Conservation (phyloP, 495 filamentous ascomycete genomes). For the Xylaria scruposa region DNA sequence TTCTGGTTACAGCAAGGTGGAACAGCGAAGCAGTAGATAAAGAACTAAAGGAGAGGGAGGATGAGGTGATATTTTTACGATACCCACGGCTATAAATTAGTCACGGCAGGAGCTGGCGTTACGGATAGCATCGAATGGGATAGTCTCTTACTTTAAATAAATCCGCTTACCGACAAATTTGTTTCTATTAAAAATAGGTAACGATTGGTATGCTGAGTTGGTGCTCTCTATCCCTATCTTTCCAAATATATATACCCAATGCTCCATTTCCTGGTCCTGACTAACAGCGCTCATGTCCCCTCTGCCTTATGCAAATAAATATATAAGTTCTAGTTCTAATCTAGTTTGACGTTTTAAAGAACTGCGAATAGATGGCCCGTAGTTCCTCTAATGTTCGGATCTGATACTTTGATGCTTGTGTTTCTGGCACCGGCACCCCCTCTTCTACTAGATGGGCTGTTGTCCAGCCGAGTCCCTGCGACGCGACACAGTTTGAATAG, state of each 20-base stretch:
- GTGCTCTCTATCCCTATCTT: not conserved
- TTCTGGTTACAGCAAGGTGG: not conserved
- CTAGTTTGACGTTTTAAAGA: slow-evolving; percentile 64
- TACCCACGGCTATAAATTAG: slow-evolving; percentile 17
- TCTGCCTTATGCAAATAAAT: not conserved
- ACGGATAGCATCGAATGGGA: not conserved
- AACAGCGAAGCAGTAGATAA: slow-evolving; percentile 17
- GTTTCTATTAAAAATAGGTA: not conserved
- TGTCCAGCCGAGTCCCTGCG: slow-evolving; percentile 79
- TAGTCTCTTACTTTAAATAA: not conserved
- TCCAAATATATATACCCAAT: not conserved
- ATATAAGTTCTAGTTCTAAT: not conserved
- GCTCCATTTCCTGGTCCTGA: not conserved
- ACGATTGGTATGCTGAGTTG: not conserved
- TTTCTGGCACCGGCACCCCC: slow-evolving; percentile 61
- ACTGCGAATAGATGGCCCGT: slow-evolving; percentile 72
- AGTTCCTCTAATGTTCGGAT: slow-evolving; percentile 77
- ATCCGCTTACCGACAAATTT: not conserved
- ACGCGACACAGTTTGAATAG: slow-evolving; percentile 71
- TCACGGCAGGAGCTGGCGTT: not conserved
- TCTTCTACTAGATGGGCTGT: slow-evolving; percentile 83
- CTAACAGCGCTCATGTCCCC: not conserved
- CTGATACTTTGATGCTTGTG: slow-evolving; percentile 68
- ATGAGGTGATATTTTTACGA: slow-evolving; percentile 25
- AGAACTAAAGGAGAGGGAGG: slow-evolving; percentile 7